Percentiles rank a stretch among this genome's conserved stretches.
Conservation (phyloP, 1,284 basidiomycete genomes). For the Stereum hirsutum region DNA sequence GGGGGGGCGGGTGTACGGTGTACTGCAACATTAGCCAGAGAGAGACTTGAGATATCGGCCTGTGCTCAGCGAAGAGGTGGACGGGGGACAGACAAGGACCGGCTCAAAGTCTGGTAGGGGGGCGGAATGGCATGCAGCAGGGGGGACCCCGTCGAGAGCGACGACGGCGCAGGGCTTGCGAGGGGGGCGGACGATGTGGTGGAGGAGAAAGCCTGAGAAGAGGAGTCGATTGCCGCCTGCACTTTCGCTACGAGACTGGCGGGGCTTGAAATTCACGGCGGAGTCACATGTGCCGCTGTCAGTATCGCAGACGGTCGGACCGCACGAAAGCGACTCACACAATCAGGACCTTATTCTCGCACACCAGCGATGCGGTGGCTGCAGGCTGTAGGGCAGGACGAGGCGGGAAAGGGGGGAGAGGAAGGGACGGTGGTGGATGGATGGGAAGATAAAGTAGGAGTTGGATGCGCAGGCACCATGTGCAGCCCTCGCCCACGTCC, state of each 20-base stretch:
- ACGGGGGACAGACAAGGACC: conserved; percentile 50
- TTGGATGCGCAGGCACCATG: too few species aligned
- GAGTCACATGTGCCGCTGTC: conserved; percentile 2
- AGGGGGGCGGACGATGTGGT: neutral
- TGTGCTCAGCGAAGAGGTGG: conserved; percentile 6
- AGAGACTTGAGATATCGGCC: conserved; percentile 10
- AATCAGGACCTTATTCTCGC: too few species aligned
- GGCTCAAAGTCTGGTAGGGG: conserved; percentile 36
- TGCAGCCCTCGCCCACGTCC: neutral
- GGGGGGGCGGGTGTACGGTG: conserved; percentile 44
- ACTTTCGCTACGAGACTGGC: too few species aligned
- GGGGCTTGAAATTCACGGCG: conserved; percentile 8
- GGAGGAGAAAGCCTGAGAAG: conserved; percentile 1
- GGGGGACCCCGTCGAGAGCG: conserved; percentile 6
- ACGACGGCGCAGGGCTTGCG: conserved; percentile 3
- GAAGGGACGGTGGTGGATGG: too few species aligned
- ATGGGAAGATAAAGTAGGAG: too few species aligned
- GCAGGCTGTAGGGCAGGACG: too few species aligned
- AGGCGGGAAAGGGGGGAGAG: too few species aligned
- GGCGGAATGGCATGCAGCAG: conserved; percentile 37
- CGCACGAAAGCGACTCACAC: too few species aligned
- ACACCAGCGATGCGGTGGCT: too few species aligned
- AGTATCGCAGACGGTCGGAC: neutral
- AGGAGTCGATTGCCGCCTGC: neutral
- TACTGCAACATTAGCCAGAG: conserved; percentile 58